These are phyloP conservation scores for Mycena olivaceomarginata DNA, from an alignment of 768 basidiomycete species.

Conservation along the genomic window DNA sequence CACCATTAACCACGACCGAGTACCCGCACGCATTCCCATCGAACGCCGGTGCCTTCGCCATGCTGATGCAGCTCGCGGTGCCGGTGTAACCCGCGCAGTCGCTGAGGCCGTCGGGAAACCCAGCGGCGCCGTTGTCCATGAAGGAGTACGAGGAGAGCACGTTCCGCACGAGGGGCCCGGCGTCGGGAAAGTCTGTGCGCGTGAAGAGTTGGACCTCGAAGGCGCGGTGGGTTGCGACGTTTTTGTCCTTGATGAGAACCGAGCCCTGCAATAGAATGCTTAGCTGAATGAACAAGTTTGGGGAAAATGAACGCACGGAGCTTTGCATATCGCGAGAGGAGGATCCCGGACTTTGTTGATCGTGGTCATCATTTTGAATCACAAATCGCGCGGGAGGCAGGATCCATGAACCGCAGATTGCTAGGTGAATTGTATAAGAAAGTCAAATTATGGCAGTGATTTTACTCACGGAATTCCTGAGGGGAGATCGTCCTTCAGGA, in stretches of 20 bases:
- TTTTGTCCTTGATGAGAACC: constrained; percentile 29
- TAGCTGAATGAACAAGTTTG: neutral
- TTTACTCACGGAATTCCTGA: constrained; percentile 27
- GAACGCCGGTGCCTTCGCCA: constrained; percentile 26
- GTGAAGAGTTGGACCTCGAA: constrained; percentile 31
- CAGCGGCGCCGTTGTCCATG: constrained; percentile 31
- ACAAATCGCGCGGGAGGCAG: constrained; percentile 17
- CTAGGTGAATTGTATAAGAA: neutral
- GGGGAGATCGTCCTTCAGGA: neutral
- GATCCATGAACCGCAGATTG: constrained; percentile 30
- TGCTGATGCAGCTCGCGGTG: constrained; percentile 29
- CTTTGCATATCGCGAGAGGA: constrained; percentile 31
- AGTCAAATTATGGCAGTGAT: neutral
- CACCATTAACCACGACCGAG: constrained; percentile 25
- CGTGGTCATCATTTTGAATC: constrained; percentile 30
- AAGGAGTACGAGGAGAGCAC: constrained; percentile 29
- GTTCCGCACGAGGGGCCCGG: constrained; percentile 28
- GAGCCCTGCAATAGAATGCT: neutral
- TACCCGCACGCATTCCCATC: constrained; percentile 25
- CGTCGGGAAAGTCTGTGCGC: constrained; percentile 30
- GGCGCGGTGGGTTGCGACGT: constrained; percentile 24
- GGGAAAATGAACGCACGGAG: neutral
- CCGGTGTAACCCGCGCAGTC: constrained; percentile 32
- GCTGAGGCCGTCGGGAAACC: constrained; percentile 32
- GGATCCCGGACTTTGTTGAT: constrained; percentile 22